Base-by-base conservation (phyloP, 129 eudicot species). In the Oenanthe sinensis region DNA sequence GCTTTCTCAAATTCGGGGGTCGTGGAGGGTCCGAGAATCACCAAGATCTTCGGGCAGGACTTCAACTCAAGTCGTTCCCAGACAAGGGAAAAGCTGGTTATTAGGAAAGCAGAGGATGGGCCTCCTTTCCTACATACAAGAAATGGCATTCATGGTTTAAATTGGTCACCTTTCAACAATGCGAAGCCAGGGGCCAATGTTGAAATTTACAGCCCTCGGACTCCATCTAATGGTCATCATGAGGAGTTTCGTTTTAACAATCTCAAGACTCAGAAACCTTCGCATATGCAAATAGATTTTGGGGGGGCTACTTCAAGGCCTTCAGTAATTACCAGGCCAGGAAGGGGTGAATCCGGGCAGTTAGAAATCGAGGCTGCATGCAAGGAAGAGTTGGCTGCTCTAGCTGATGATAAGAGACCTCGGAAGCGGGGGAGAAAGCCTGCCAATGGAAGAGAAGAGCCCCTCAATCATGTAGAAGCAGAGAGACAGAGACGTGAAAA, bases 41-140 rank as follows among this genome's bases (percentile, higher is more conserved):
- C 96, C 15, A 92, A 87, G 83, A 82, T 92, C 30, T 95, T 95
- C 69, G 97, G 99, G 28, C 99, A 95, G 52, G 93, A 95, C 82
- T 84, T 91, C 24, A 84, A 79, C 73, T 79, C 84, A 16, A 75
- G 55, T 44, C 86, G 81, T 22, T 46, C 89, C 14, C 93, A 84
- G 9, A 86, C 82, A n/a, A 75, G 87, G 80, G 97, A 91, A 55
- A 93, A 89, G 20, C 88, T 89, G 16, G 85, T 85, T 3, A 84
- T 83, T 44, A 67, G 89, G 76, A 93, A 87, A 79, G 73, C 87
- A 4, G 92, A 86, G 4, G 91, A 86, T 3, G 78, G 79, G 46
- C 78, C 84, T 46, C 88, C 90, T 40, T 78, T 89, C 75, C 44
- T 83, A 47, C 75, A 82, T 77, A 19, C 82, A 54, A 67, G 81